phyloP scores from a whole-genome alignment of 805 yeast species.

The Saccharomycopsis capsularis region DNA sequence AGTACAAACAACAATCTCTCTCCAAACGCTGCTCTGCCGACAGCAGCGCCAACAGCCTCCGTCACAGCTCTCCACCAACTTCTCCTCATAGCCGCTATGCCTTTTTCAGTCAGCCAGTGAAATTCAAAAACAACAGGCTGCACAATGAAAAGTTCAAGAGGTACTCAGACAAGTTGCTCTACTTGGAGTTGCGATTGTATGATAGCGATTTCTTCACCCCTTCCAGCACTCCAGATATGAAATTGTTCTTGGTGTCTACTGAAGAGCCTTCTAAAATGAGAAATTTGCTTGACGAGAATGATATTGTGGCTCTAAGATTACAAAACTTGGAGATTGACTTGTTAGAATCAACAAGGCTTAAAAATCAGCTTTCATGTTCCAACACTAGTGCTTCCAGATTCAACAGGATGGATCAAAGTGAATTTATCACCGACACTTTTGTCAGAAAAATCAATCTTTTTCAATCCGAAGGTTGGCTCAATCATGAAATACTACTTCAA shows the following conservation, averaged over 20 bases:
- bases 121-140: conserved; percentile 34
- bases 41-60: not conserved
- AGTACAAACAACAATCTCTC: too few species aligned
- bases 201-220: conserved; percentile 15
- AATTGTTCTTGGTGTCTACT: conserved; percentile 5
- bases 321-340: conserved; percentile 4
- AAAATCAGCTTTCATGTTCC: conserved; percentile 5
- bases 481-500: not conserved
- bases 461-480: not conserved
- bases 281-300: not conserved
- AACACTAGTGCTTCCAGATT: not conserved
- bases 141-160: not conserved
- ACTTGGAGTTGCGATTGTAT: conserved; percentile 12
- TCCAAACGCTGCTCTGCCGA: not conserved
- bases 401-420: not conserved
- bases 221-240: conserved; percentile 4
- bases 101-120: not conserved
- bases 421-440: not conserved
- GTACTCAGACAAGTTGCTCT: not conserved
- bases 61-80: not conserved
- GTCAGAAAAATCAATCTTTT: not conserved
- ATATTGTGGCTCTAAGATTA: not conserved
- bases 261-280: not conserved
- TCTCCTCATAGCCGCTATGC: not conserved
- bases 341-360: conserved; percentile 4